phyloP scores from a whole-genome alignment of 1,284 basidiomycete species.

The Pseudozyma tsukubaensis region DNA sequence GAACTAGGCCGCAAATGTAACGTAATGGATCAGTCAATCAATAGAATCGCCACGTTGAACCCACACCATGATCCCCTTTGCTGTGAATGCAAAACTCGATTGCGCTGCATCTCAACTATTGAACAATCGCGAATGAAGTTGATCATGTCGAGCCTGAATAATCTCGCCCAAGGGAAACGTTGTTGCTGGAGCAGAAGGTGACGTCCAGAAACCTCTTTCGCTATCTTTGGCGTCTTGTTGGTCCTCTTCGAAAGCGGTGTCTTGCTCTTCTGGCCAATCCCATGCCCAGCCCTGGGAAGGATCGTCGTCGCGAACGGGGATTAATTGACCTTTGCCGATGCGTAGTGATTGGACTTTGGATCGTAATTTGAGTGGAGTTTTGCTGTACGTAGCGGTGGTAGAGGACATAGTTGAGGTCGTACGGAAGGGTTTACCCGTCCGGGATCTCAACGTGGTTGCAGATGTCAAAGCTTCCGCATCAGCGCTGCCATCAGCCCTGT shows the following conservation, averaged over 20 bases:
- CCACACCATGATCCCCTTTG: neutral
- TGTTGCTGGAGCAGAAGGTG: constrained; percentile 75
- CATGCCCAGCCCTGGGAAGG: constrained; percentile 55
- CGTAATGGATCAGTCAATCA: constrained; percentile 7
- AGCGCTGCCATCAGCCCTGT: too few relatives aligned
- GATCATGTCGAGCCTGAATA: constrained; percentile 86
- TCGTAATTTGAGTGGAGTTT: constrained; percentile 3
- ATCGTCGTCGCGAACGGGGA: constrained; percentile 45
- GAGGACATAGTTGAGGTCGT: constrained; percentile 11
- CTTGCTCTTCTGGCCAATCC: constrained; percentile 67
- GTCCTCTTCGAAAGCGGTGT: neutral
- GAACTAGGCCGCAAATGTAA: neutral
- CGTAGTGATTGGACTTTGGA: constrained; percentile 18
- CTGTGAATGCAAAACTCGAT: neutral
- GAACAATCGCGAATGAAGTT: constrained; percentile 95
- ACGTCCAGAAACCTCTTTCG: constrained; percentile 46
- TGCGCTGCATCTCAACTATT: constrained; percentile 72
- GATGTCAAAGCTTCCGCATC: too few relatives aligned
- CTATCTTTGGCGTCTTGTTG: neutral
- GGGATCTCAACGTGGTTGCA: too few relatives aligned
- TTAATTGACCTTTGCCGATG: constrained; percentile 17
- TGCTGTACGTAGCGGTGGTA: neutral
- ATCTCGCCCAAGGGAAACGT: constrained; percentile 98
- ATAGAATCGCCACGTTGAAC: neutral
- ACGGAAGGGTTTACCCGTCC: constrained; percentile 12